Percentiles rank a stretch among this genome's conserved stretches.
Evolutionary conservation across 129 eudicot species (phyloP).

Genomic region (Artemisia tridentata): DNA sequence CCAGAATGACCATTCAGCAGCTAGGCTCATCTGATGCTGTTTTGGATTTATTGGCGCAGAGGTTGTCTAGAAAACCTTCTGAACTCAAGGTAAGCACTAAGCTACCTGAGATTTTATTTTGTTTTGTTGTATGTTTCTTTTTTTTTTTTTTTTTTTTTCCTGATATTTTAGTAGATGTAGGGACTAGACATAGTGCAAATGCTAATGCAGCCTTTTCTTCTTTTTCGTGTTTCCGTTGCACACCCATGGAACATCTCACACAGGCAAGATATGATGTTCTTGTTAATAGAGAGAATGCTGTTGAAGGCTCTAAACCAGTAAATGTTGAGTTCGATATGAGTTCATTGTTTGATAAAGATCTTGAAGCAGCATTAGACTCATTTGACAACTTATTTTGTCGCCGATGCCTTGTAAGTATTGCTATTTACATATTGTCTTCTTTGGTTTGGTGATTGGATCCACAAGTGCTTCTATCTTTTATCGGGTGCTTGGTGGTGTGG

Average conservation of each 20-base stretch:
- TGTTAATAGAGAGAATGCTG: constrained; percentile 43
- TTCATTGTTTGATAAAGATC: constrained; percentile 79
- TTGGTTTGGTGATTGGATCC: constrained; percentile 8
- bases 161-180: no score
- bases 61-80: constrained; percentile 68
- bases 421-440: constrained; percentile 13
- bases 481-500: constrained; percentile 9
- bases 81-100: constrained; percentile 74
- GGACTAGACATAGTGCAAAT: constrained; percentile 53
- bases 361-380: constrained; percentile 93
- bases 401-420: constrained; percentile 79
- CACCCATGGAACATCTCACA: constrained; percentile 58
- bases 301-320: constrained; percentile 35
- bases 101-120: constrained; percentile 7
- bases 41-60: constrained; percentile 68
- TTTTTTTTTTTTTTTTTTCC: background rate
- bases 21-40: constrained; percentile 70
- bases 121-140: constrained; percentile 10
- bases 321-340: constrained; percentile 46
- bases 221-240: constrained; percentile 51
- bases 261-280: constrained; percentile 95
- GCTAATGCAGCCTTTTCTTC: constrained; percentile 59
- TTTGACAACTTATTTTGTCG: constrained; percentile 98
- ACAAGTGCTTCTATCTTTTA: constrained; percentile 13
- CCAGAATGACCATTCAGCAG: constrained; percentile 62